Percentiles rank a stretch among this genome's conserved stretches.
Evolutionary conservation across 441 rosid species (phyloP).

Genomic region (Arabidopsis lyrata): DNA sequence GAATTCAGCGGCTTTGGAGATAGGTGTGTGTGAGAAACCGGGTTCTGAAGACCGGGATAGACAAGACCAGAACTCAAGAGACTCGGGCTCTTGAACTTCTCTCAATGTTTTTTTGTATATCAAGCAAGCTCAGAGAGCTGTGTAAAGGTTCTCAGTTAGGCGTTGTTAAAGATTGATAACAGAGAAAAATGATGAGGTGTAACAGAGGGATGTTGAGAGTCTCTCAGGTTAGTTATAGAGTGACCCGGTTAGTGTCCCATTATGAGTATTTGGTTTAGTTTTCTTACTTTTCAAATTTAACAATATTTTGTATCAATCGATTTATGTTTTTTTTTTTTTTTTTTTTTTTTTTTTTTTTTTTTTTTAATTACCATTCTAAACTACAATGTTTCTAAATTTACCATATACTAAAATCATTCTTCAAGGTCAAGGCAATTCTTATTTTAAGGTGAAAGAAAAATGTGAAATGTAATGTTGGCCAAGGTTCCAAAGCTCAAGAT

Average conservation of each 20-base stretch:
- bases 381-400: neutral
- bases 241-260: too few species aligned
- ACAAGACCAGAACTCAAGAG: conserved; percentile 35
- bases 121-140: conserved; percentile 41
- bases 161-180: conserved; percentile 13
- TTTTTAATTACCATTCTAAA: neutral
- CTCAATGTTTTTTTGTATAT: conserved; percentile 36
- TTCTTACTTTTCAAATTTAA: neutral
- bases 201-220: conserved; percentile 5
- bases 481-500: neutral
- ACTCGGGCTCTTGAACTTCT: conserved; percentile 48
- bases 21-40: conserved; percentile 27
- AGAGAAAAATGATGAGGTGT: conserved; percentile 17
- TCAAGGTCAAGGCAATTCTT: neutral
- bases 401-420: neutral
- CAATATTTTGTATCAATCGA: conserved; percentile 3
- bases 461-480: neutral
- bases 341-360: neutral
- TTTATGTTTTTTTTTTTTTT: neutral
- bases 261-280: too few species aligned
- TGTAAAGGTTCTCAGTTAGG: conserved; percentile 38
- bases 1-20: conserved; percentile 27
- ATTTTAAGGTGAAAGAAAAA: neutral
- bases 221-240: neutral
- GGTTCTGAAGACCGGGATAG: conserved; percentile 41